Evolutionary conservation across 179 eudicot species (phyloP).

Genomic region (Nepenthes alata): DNA sequence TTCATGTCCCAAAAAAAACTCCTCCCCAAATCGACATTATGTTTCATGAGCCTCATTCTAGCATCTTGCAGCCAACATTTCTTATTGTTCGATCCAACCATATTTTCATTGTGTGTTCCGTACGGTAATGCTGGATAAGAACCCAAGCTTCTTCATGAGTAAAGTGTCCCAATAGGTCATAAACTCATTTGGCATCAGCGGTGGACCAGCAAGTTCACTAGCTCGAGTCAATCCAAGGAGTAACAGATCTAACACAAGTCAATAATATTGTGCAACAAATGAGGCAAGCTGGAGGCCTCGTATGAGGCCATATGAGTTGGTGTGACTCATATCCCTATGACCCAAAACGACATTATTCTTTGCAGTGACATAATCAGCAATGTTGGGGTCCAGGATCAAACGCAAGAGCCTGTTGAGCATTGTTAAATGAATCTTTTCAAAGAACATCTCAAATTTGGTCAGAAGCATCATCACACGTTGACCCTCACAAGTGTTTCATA

Average conservation of each 20-base stretch:
- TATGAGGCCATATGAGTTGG: slow-evolving; percentile 95
- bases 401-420: slow-evolving; percentile 96
- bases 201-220: slow-evolving; percentile 98
- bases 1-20: slow-evolving; percentile 99
- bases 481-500: slow-evolving; percentile 97
- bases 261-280: slow-evolving; percentile 93
- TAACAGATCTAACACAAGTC: slow-evolving; percentile 89
- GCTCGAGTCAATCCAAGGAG: slow-evolving; percentile 93
- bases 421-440: slow-evolving; percentile 95
- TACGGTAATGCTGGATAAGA: slow-evolving; percentile 95
- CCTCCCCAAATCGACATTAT: slow-evolving; percentile 93
- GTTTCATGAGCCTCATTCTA: slow-evolving; percentile 98
- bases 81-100: slow-evolving; percentile 99
- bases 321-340: slow-evolving; percentile 99
- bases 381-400: slow-evolving; percentile 91
- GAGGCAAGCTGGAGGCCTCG: slow-evolving; percentile 99
- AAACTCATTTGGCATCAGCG: slow-evolving; percentile 97
- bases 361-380: slow-evolving; percentile 98
- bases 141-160: slow-evolving; percentile 99
- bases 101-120: slow-evolving; percentile 98
- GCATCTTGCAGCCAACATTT: slow-evolving; percentile 99
- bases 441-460: slow-evolving; percentile 95
- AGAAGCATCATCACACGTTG: slow-evolving; percentile 99
- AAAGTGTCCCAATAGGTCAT: slow-evolving; percentile 87
- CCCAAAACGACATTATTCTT: slow-evolving; percentile 93